Conservation (phyloP, 2,329 filamentous ascomycete genomes). For the Dothistroma septosporum region DNA sequence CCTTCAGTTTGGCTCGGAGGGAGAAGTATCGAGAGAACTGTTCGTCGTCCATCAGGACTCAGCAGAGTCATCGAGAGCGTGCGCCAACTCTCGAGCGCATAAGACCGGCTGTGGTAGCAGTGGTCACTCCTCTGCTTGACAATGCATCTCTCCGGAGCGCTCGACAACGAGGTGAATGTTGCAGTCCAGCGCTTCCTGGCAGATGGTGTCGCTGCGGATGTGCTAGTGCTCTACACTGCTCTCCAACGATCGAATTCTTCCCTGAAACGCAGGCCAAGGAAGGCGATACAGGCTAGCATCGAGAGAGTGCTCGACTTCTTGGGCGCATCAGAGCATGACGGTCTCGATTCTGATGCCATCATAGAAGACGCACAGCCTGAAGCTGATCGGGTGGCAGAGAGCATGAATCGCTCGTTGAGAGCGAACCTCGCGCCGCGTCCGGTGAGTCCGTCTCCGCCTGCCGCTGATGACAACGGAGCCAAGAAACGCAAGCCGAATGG, state of each 20-base stretch:
- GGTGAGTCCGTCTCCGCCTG: conserved; percentile 2
- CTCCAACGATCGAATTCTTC: conserved; percentile 86
- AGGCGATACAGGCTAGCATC: conserved; percentile 76
- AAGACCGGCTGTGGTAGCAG: neutral
- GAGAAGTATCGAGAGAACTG: neutral
- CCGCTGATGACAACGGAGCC: conserved; percentile 35
- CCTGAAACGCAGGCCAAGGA: conserved; percentile 76
- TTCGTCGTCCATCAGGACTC: neutral
- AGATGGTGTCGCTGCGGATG: conserved; percentile 25
- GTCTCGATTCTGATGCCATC: conserved; percentile 50
- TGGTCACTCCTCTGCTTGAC: neutral
- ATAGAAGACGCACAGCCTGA: conserved; percentile 41
- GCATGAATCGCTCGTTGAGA: conserved; percentile 58
- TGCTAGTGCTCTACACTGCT: conserved; percentile 61
- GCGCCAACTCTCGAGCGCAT: neutral
- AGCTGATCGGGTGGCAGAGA: conserved; percentile 38
- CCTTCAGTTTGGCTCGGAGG: no score
- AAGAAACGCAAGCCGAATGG: conserved; percentile 58
- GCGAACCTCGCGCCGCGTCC: conserved; percentile 23
- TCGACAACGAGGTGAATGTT: conserved; percentile 55
- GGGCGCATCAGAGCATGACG: conserved; percentile 58
- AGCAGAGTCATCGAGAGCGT: neutral
- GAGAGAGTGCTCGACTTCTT: conserved; percentile 74
- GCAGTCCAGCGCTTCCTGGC: conserved; percentile 28
- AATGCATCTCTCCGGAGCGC: conserved; percentile 15